phyloP scores from a whole-genome alignment of 352 stramenopile genomes.

The Pythium phragmitis region DNA sequence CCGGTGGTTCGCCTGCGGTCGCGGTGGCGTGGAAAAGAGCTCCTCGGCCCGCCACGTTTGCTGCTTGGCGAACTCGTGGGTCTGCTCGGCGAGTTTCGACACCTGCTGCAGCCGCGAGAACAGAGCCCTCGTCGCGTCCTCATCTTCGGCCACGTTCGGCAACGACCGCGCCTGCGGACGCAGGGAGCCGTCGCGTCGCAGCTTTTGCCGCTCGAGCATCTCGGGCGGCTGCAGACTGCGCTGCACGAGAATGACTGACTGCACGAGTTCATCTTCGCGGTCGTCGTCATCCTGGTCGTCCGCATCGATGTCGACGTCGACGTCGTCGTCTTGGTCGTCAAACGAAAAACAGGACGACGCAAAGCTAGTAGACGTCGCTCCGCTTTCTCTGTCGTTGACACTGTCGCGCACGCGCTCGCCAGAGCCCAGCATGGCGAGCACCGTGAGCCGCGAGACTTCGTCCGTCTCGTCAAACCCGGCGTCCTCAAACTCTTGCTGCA shows the following conservation, averaged over 20 bases:
- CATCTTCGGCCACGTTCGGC: not conserved
- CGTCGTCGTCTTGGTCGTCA: not conserved
- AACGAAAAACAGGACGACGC: not conserved
- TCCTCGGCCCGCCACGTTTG: not conserved
- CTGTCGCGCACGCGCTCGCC: not conserved
- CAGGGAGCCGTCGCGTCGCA: not conserved
- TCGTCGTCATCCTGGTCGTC: not conserved
- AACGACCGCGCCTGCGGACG: not conserved
- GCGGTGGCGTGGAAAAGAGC: too few species aligned
- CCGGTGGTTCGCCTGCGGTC: too few species aligned
- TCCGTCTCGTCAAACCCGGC: not conserved
- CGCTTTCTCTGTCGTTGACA: not conserved
- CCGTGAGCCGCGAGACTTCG: not conserved
- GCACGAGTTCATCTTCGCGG: not conserved
- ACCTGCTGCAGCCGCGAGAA: not conserved
- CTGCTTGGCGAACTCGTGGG: not conserved
- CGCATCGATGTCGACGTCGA: not conserved
- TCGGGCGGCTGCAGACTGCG: slow-evolving; percentile 10
- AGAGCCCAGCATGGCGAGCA: not conserved
- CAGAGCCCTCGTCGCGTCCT: not conserved
- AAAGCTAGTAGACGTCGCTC: not conserved
- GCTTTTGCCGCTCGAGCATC: slow-evolving; percentile 3
- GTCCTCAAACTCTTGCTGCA: slow-evolving; percentile 1
- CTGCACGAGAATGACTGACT: slow-evolving; percentile 1
- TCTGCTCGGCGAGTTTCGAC: not conserved